Conservation (phyloP, 2,329 filamentous ascomycete genomes). For the Corynespora cassiicola region DNA sequence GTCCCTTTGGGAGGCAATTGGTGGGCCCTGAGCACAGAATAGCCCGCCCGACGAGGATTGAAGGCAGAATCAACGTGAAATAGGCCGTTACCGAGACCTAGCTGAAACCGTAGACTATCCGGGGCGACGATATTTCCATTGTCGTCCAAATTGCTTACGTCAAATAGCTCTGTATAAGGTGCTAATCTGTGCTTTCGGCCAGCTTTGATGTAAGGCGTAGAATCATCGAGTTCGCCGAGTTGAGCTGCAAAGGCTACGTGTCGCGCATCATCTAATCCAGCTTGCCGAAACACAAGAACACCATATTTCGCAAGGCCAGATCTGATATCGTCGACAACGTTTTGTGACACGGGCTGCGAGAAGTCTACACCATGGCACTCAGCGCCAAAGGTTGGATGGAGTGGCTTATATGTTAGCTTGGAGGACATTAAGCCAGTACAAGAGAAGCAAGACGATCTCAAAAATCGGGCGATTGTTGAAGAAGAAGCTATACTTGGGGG, state of each 20-base stretch:
- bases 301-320: conserved; percentile 51
- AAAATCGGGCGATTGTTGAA: too few relatives aligned
- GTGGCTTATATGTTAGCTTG: conserved; percentile 14
- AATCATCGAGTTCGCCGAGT: conserved; percentile 65
- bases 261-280: conserved; percentile 54
- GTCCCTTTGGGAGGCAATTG: conserved; percentile 26
- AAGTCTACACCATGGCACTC: conserved; percentile 46
- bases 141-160: conserved; percentile 60
- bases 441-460: too few relatives aligned
- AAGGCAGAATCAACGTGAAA: conserved; percentile 30
- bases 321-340: conserved; percentile 30
- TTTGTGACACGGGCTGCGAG: conserved; percentile 30
- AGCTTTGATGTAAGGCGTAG: conserved; percentile 53
- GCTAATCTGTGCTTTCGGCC: conserved; percentile 46
- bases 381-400: conserved; percentile 46
- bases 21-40: conserved; percentile 24
- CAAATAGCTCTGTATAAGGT: conserved; percentile 60
- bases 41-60: conserved; percentile 25
- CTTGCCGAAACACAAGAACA: conserved; percentile 58
- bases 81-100: conserved; percentile 40
- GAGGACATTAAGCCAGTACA: too few relatives aligned
- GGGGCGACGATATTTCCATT: conserved; percentile 51
- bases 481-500: too few relatives aligned
- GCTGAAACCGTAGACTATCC: neutral
- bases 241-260: conserved; percentile 59